Evolutionary conservation across 2,329 filamentous ascomycete species (phyloP).

Genomic region (Scleromitrula shiraiana): DNA sequence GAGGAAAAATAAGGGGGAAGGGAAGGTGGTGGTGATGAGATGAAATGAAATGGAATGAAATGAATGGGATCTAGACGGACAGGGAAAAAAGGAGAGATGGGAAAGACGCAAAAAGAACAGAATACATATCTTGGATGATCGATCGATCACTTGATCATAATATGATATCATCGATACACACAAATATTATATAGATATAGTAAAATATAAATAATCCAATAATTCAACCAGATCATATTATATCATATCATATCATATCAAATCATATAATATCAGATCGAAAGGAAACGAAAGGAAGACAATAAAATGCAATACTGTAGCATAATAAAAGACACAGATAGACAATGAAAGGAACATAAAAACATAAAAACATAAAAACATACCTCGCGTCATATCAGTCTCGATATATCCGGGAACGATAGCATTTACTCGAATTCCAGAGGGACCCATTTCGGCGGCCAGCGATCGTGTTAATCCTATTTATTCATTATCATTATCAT

Average conservation of each 20-base stretch:
- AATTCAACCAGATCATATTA: not conserved
- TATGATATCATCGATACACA: too few species aligned
- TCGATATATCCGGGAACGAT: constrained; percentile 78
- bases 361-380: constrained; percentile 6
- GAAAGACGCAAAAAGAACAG: not conserved
- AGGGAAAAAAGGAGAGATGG: not conserved
- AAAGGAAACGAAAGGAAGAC: not conserved
- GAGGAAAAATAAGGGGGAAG: not conserved
- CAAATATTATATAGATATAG: too few species aligned
- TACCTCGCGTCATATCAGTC: constrained; percentile 71
- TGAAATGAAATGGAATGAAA: not conserved
- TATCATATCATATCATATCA: not conserved
- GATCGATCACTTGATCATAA: not conserved
- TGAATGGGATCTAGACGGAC: not conserved
- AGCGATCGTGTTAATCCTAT: constrained; percentile 61
- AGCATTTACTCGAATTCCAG: constrained; percentile 66
- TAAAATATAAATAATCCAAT: not conserved
- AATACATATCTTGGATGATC: not conserved
- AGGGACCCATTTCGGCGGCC: constrained; percentile 51
- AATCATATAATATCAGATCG: not conserved
- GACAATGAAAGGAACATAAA: not conserved
- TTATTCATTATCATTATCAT: too few species aligned
- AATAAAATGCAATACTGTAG: not conserved
- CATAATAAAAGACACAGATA: not conserved
- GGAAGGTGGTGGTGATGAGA: not conserved